Percentiles rank a stretch among this genome's conserved stretches.
phyloP scores from a whole-genome alignment of 805 yeast genomes.

The Yarrowia bubula region DNA sequence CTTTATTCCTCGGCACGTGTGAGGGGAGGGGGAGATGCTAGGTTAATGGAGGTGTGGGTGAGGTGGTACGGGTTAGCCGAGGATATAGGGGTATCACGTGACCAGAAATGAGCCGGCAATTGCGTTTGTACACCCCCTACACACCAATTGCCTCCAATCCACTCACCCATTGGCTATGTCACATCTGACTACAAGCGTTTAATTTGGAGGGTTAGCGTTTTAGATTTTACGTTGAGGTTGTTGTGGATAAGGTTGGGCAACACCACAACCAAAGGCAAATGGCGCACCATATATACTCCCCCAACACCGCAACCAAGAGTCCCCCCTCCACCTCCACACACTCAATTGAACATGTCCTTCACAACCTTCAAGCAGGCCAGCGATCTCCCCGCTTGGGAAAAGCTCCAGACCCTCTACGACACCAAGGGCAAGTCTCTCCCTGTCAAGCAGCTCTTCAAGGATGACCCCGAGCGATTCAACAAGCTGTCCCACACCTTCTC shows the following conservation, averaged over 20 bases:
- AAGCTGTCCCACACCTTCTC: constrained; percentile 74
- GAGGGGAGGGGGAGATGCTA: neutral
- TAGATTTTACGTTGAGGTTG: constrained; percentile 6
- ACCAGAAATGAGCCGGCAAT: neutral
- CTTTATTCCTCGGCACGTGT: constrained; percentile 22
- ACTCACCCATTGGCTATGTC: neutral
- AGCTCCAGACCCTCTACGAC: constrained; percentile 69
- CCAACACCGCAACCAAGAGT: neutral
- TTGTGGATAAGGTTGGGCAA: neutral
- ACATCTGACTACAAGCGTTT: neutral
- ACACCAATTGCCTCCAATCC: too few relatives aligned
- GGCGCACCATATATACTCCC: neutral
- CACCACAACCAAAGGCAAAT: constrained; percentile 5
- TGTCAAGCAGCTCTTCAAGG: constrained; percentile 72
- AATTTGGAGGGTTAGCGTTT: neutral
- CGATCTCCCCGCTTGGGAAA: constrained; percentile 82
- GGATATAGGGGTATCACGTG: neutral
- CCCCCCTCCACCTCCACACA: neutral
- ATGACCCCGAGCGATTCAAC: constrained; percentile 71
- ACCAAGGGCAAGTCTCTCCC: constrained; percentile 65
- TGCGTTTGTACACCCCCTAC: too few relatives aligned
- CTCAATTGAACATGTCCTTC: constrained; percentile 35
- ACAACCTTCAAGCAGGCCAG: constrained; percentile 58
- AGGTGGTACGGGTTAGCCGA: neutral
- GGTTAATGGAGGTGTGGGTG: neutral